These are phyloP conservation scores for Akanthomyces uredinophilus DNA, from an alignment of 2,329 filamentous ascomycete species.

Conservation along the genomic window DNA sequence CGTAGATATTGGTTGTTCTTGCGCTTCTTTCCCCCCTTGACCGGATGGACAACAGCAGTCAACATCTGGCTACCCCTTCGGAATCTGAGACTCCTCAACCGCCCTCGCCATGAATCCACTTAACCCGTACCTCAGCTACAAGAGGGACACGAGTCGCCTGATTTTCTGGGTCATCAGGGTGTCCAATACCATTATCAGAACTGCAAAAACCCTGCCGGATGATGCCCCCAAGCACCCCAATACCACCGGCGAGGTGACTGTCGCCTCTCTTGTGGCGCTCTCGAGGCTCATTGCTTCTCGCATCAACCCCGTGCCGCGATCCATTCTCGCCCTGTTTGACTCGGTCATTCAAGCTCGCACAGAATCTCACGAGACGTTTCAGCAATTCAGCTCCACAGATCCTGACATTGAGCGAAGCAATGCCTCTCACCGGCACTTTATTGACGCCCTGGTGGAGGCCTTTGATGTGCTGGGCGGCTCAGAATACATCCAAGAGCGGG, in stretches of 20 bases:
- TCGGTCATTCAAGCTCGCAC: conserved; percentile 34
- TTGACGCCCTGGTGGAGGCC: conserved; percentile 33
- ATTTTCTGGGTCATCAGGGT: neutral
- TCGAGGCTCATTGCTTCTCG: conserved; percentile 36
- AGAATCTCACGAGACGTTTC: conserved; percentile 25
- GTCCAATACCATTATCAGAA: conserved; percentile 1
- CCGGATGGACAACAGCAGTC: neutral
- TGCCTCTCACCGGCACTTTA: conserved; percentile 37
- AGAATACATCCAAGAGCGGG: conserved; percentile 18
- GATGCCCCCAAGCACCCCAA: neutral
- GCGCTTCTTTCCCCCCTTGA: neutral
- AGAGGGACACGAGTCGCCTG: neutral
- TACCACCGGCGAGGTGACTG: conserved; percentile 20
- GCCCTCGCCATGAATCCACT: neutral
- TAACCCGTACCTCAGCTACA: neutral
- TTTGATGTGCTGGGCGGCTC: conserved; percentile 33
- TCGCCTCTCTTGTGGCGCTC: conserved; percentile 33
- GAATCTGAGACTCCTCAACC: neutral
- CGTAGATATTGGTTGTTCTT: neutral
- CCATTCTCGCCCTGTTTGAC: conserved; percentile 32
- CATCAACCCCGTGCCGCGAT: conserved; percentile 26
- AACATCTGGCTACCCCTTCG: neutral
- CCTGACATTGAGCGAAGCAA: conserved; percentile 35
- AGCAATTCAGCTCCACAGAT: conserved; percentile 29
- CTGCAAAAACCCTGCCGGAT: neutral